Evolutionary conservation across 2,329 filamentous ascomycete species (phyloP).

Genomic region (Fusarium palustre): DNA sequence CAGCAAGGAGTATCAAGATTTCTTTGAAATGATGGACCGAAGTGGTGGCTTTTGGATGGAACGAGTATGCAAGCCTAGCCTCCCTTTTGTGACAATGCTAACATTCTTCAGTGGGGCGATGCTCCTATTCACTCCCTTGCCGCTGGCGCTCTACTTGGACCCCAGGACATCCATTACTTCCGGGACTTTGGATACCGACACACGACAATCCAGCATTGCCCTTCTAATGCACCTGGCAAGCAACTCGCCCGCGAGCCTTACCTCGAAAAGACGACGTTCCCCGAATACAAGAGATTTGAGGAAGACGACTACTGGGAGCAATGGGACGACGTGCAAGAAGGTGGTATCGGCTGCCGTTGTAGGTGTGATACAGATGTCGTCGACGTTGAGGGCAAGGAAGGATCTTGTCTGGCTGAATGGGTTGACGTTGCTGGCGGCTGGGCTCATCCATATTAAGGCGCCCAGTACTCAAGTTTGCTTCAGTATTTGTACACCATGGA

Average conservation of each 20-base stretch:
- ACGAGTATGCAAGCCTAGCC: slow-evolving; percentile 68
- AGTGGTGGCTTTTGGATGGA: slow-evolving; percentile 99
- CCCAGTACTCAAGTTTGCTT: slow-evolving; percentile 10
- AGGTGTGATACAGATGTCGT: slow-evolving; percentile 97
- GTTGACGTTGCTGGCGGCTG: slow-evolving; percentile 97
- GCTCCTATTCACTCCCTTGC: slow-evolving; percentile 98
- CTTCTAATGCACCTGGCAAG: slow-evolving; percentile 89
- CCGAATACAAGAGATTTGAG: slow-evolving; percentile 86
- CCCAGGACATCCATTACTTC: slow-evolving; percentile 96
- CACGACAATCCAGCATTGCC: slow-evolving; percentile 98
- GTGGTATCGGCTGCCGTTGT: slow-evolving; percentile 96
- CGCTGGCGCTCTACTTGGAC: slow-evolving; percentile 84
- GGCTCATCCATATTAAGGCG: slow-evolving; percentile 64
- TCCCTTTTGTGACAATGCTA: slow-evolving; percentile 37
- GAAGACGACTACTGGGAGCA: slow-evolving; percentile 97
- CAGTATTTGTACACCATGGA: not conserved
- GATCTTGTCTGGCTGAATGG: slow-evolving; percentile 95
- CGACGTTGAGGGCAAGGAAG: slow-evolving; percentile 97
- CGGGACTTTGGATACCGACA: slow-evolving; percentile 98
- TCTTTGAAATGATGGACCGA: slow-evolving; percentile 98
- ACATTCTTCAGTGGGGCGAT: slow-evolving; percentile 84
- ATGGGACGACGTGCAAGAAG: slow-evolving; percentile 89
- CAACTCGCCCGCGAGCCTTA: slow-evolving; percentile 85
- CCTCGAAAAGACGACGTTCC: slow-evolving; percentile 82
- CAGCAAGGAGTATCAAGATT: slow-evolving; percentile 96